These are phyloP conservation scores for Zygosaccharomyces lentus DNA, from an alignment of 805 yeast species.

Conservation along the genomic window DNA sequence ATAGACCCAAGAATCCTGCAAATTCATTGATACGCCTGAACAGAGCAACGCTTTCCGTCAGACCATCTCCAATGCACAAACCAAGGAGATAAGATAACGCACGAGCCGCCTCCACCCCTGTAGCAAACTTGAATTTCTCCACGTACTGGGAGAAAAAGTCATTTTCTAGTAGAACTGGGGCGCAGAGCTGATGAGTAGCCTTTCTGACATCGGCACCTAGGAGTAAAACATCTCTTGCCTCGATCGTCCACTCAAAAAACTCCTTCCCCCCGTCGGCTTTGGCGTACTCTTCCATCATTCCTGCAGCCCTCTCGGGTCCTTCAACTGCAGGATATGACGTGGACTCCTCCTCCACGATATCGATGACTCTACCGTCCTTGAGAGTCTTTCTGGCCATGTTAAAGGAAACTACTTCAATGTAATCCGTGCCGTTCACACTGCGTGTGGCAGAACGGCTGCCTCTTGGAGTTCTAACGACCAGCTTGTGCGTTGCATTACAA, in stretches of 20 bases:
- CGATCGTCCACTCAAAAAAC: conserved; percentile 40
- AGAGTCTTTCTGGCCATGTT: conserved; percentile 1
- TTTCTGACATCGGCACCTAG: conserved; percentile 30
- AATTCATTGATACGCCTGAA: conserved; percentile 20
- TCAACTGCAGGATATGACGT: conserved; percentile 7
- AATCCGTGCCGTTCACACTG: conserved; percentile 2
- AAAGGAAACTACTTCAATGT: conserved; percentile 8
- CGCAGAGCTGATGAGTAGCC: conserved; percentile 35
- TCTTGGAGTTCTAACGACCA: conserved; percentile 37
- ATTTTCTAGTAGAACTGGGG: conserved; percentile 26
- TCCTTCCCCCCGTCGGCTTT: conserved; percentile 23
- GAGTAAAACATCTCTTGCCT: conserved; percentile 36
- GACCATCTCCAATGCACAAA: conserved; percentile 37
- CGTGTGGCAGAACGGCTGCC: conserved; percentile 1
- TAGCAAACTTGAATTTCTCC: not conserved
- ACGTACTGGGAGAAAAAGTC: conserved; percentile 3
- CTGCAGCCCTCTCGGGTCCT: conserved; percentile 16
- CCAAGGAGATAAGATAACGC: conserved; percentile 38
- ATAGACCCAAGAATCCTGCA: conserved; percentile 1
- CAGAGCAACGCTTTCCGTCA: conserved; percentile 17
- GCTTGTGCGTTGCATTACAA: conserved; percentile 39
- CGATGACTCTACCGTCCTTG: conserved; percentile 10
- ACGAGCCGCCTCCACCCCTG: conserved; percentile 9
- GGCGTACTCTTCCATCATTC: conserved; percentile 20
- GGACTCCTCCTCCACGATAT: conserved; percentile 7